Conservation (phyloP, 208 protist genomes). For the Herpetomonas samuelpessoai region DNA sequence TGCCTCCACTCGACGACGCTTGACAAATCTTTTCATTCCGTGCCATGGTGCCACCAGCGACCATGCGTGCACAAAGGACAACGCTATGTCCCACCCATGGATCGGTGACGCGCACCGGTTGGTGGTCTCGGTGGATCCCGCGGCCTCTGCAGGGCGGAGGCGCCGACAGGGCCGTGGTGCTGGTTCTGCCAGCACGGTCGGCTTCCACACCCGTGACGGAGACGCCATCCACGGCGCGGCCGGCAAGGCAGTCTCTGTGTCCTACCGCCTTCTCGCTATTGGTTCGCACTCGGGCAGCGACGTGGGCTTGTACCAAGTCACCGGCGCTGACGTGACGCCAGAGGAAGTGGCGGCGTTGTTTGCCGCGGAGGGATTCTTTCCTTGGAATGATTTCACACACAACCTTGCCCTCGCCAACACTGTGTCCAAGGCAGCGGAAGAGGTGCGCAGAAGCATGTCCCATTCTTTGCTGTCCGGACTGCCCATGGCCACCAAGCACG, state of each 20-base stretch:
- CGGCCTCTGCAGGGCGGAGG: background rate
- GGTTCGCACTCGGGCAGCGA: slow-evolving; percentile 27
- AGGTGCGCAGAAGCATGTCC: slow-evolving; percentile 18
- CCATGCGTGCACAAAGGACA: too few species aligned
- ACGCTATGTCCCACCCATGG: slow-evolving; percentile 37
- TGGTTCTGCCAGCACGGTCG: too few species aligned
- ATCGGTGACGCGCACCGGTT: slow-evolving; percentile 17
- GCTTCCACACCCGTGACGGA: background rate
- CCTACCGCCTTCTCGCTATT: slow-evolving; percentile 32
- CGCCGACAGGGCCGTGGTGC: background rate
- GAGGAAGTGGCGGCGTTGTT: slow-evolving; percentile 73
- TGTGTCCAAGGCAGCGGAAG: slow-evolving; percentile 17
- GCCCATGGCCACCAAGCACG: slow-evolving; percentile 31
- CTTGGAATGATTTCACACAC: slow-evolving; percentile 74
- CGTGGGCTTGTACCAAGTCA: slow-evolving; percentile 67
- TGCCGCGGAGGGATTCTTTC: slow-evolving; percentile 42
- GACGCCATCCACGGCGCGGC: slow-evolving; percentile 11
- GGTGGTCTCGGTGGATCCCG: slow-evolving; percentile 20
- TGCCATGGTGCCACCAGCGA: too few species aligned
- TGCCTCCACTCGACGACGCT: too few species aligned
- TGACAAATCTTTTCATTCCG: too few species aligned
- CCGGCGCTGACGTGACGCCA: slow-evolving; percentile 31
- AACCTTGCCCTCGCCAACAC: slow-evolving; percentile 35
- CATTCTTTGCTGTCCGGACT: slow-evolving; percentile 6
- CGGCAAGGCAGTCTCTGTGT: slow-evolving; percentile 24